Evolutionary conservation across 805 yeast genomes (phyloP).

Genomic region (Ogataea methanolica): DNA sequence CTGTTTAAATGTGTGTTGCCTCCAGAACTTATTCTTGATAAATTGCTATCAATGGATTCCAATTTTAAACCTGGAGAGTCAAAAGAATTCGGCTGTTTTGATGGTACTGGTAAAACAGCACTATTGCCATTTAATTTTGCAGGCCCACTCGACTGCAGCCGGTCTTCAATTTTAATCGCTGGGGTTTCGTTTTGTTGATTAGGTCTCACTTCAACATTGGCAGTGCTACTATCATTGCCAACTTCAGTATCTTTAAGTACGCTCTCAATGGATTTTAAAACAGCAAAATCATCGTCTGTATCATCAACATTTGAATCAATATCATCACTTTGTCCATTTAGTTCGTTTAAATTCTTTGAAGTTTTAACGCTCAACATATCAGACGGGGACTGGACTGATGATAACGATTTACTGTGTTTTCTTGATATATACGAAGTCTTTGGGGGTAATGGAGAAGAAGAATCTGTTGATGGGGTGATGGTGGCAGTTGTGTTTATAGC

Average conservation of each 20-base stretch:
- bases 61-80: conserved; percentile 13
- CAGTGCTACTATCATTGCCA: background rate
- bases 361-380: conserved; percentile 32
- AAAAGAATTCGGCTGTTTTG: conserved; percentile 13
- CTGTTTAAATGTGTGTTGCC: background rate
- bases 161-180: background rate
- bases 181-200: too few relatives aligned
- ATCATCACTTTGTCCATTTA: conserved; percentile 18
- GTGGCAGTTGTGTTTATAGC: background rate
- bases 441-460: conserved; percentile 14
- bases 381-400: conserved; percentile 41
- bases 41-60: conserved; percentile 10
- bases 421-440: conserved; percentile 14
- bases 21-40: background rate
- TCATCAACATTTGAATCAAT: conserved; percentile 22
- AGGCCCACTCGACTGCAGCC: background rate
- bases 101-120: conserved; percentile 7
- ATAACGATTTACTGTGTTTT: conserved; percentile 38
- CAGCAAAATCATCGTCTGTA: conserved; percentile 15
- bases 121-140: conserved; percentile 1
- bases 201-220: too few relatives aligned
- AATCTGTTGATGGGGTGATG: conserved; percentile 2
- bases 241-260: background rate
- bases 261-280: background rate
- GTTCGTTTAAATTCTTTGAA: conserved; percentile 4